Conservation (phyloP, 345 rosid genomes). For the Bruguiera sexangula region DNA sequence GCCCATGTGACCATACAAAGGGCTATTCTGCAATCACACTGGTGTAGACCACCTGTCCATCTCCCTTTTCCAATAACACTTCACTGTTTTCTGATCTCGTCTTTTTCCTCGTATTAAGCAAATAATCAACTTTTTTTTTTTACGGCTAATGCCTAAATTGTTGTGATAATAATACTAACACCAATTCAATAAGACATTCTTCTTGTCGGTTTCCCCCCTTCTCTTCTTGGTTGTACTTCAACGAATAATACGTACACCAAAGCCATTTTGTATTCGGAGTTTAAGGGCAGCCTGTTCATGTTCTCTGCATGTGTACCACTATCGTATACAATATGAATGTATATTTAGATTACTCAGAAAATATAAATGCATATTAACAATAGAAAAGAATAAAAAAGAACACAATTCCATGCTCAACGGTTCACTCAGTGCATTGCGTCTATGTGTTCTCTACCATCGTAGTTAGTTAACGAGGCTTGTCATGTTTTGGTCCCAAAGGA, state of each 20-base stretch:
- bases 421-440: conserved; percentile 12
- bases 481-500: not conserved
- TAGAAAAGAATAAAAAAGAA: not conserved
- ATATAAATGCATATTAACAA: too few species aligned
- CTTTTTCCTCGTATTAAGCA: not conserved
- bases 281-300: not conserved
- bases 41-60: conserved; percentile 12
- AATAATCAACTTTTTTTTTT: not conserved
- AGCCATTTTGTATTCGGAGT: conserved; percentile 4
- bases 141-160: too few species aligned
- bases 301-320: conserved; percentile 7
- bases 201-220: conserved; percentile 25
- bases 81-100: not conserved
- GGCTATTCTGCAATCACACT: conserved; percentile 36
- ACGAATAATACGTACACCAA: conserved; percentile 13
- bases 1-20: conserved; percentile 58
- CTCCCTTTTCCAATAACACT: conserved; percentile 24
- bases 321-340: too few species aligned
- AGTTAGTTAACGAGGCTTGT: conserved; percentile 18
- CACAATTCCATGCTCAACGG: conserved; percentile 27
- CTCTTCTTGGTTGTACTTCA: conserved; percentile 20
- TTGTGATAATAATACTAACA: not conserved
- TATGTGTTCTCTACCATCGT: not conserved
- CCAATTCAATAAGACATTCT: conserved; percentile 33
- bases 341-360: too few species aligned